phyloP scores from a whole-genome alignment of 495 filamentous ascomycete species.

The Glarea lozoyensis region DNA sequence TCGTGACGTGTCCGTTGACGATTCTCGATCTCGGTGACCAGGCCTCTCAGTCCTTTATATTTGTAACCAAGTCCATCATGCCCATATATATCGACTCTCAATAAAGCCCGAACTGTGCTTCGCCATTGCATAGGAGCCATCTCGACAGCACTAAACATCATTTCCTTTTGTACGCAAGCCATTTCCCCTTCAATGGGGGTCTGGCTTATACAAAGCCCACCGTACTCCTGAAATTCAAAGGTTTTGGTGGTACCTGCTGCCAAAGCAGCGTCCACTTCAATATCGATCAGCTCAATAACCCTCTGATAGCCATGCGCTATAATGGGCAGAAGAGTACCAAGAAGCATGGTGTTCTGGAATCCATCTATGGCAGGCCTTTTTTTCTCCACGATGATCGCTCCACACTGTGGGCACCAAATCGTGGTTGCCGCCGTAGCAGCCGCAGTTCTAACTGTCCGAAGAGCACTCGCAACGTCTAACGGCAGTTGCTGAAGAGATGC shows the following conservation, averaged over 20 bases:
- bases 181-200: constrained; percentile 2
- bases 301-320: constrained; percentile 48
- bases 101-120: constrained; percentile 36
- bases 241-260: constrained; percentile 27
- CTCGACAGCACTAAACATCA: constrained; percentile 13
- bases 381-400: constrained; percentile 28
- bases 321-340: constrained; percentile 54
- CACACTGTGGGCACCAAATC: constrained; percentile 52
- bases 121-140: constrained; percentile 43
- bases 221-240: constrained; percentile 35
- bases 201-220: constrained; percentile 27
- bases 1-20: constrained; percentile 34
- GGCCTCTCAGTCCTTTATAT: constrained; percentile 39
- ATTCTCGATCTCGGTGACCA: constrained; percentile 41
- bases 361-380: constrained; percentile 25
- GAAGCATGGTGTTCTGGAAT: constrained; percentile 59
- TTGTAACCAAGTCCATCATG: constrained; percentile 26
- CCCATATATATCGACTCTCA: constrained; percentile 42
- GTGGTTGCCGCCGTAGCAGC: constrained; percentile 44
- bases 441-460: constrained; percentile 49
- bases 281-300: constrained; percentile 37
- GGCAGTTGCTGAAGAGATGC: constrained; percentile 36
- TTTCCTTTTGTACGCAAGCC: constrained; percentile 10
- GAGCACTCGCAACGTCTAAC: constrained; percentile 29
- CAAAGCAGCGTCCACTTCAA: constrained; percentile 28